These are phyloP conservation scores for Sphaerulina vaccinii DNA, from an alignment of 2,329 filamentous ascomycete genomes.

Conservation along the genomic window DNA sequence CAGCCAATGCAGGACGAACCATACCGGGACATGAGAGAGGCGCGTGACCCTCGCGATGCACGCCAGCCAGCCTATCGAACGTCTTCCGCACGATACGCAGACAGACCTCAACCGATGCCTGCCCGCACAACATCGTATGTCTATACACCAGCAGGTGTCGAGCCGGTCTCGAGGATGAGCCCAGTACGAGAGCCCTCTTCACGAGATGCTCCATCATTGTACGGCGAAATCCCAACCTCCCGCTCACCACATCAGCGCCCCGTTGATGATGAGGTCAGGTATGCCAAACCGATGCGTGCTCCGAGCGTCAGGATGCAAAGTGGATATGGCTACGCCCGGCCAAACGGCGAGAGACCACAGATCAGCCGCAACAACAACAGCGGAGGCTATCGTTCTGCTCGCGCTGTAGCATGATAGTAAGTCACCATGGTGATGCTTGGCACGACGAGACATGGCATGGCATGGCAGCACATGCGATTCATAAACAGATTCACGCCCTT, in stretches of 20 bases:
- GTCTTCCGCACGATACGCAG: slow-evolving; percentile 28
- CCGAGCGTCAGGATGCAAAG: slow-evolving; percentile 40
- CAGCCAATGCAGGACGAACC: not conserved
- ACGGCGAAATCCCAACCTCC: slow-evolving; percentile 26
- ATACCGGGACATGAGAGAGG: not conserved
- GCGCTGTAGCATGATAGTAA: slow-evolving; percentile 11
- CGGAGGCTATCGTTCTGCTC: slow-evolving; percentile 11
- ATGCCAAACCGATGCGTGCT: slow-evolving; percentile 33
- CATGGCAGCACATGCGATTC: slow-evolving; percentile 15
- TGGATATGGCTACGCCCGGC: slow-evolving; percentile 23
- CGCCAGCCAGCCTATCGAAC: slow-evolving; percentile 20
- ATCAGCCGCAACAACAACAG: slow-evolving; percentile 20
- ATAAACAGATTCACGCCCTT: slow-evolving; percentile 6
- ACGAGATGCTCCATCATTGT: slow-evolving; percentile 20
- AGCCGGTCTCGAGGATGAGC: slow-evolving; percentile 21
- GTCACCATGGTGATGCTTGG: not conserved
- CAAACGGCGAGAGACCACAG: slow-evolving; percentile 21
- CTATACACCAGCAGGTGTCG: slow-evolving; percentile 29
- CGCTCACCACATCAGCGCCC: slow-evolving; percentile 33
- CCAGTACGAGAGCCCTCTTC: slow-evolving; percentile 15
- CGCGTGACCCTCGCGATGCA: slow-evolving; percentile 15
- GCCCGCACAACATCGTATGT: slow-evolving; percentile 32
- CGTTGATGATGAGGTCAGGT: slow-evolving; percentile 33
- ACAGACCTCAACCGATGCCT: slow-evolving; percentile 20
- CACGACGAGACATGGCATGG: slow-evolving; percentile 11